Conservation (phyloP, 1,284 basidiomycete genomes). For the Hortiboletus rubellus region DNA sequence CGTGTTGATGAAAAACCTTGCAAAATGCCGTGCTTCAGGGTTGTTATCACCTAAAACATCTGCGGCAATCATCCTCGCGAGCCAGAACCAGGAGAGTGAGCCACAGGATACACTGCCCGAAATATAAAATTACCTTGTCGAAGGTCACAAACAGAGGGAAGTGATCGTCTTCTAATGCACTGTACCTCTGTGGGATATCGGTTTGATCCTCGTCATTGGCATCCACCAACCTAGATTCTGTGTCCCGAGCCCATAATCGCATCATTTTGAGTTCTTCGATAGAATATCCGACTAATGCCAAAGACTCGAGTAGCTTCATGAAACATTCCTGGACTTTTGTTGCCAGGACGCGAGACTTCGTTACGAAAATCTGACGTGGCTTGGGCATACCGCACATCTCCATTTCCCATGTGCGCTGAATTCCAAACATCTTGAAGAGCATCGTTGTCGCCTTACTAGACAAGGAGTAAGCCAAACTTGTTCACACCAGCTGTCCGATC, state of each 20-base stretch:
- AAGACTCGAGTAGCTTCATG: constrained; percentile 49
- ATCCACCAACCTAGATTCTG: constrained; percentile 44
- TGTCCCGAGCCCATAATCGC: constrained; percentile 17
- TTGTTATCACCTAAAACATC: constrained; percentile 23
- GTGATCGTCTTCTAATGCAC: constrained; percentile 56
- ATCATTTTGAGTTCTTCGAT: constrained; percentile 39
- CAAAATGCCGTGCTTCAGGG: constrained; percentile 2
- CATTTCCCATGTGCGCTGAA: constrained; percentile 53
- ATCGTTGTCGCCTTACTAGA: constrained; percentile 72
- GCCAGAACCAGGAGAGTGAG: constrained; percentile 10
- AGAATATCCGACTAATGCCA: constrained; percentile 42
- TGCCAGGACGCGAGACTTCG: constrained; percentile 64
- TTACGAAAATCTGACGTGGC: constrained; percentile 71
- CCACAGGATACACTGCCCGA: not conserved
- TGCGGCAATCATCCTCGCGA: constrained; percentile 19
- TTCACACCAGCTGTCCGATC: not conserved
- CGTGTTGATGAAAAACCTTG: constrained; percentile 17
- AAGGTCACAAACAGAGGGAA: constrained; percentile 74
- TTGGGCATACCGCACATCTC: constrained; percentile 32
- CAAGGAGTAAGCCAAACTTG: not conserved
- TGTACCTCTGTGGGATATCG: constrained; percentile 56
- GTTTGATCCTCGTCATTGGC: constrained; percentile 48
- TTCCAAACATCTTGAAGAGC: constrained; percentile 70
- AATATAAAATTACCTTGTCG: constrained; percentile 49
- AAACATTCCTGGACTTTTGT: constrained; percentile 71